Evolutionary conservation across 306 rosid genomes (phyloP).

Genomic region (Canavalia gladiata): DNA sequence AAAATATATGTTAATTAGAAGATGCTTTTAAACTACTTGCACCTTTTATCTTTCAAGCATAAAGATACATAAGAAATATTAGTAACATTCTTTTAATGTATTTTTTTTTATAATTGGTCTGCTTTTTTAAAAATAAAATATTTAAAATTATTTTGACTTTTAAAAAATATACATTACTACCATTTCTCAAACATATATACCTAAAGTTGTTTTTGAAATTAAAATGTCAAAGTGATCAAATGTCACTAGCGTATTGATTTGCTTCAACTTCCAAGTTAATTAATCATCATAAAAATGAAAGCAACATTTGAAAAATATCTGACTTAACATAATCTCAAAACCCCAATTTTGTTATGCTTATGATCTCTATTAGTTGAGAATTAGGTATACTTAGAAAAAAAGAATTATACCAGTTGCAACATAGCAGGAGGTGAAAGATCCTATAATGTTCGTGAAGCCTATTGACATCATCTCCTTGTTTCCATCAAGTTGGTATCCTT

Average conservation of each 20-base stretch:
- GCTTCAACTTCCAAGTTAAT: too few relatives aligned
- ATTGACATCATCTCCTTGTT: constrained; percentile 90
- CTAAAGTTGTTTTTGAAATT: too few relatives aligned
- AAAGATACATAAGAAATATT: too few relatives aligned
- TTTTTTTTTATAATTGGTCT: too few relatives aligned
- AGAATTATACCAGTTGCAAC: constrained; percentile 79
- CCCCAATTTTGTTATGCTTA: background rate
- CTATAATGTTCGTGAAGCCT: constrained; percentile 83
- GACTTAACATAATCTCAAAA: background rate
- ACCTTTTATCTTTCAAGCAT: background rate
- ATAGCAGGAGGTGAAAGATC: constrained; percentile 92
- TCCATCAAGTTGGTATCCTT: constrained; percentile 83
- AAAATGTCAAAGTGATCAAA: too few relatives aligned
- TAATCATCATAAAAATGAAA: background rate
- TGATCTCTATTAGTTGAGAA: background rate
- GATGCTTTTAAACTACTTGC: background rate
- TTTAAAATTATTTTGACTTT: too few relatives aligned
- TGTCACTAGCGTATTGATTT: too few relatives aligned
- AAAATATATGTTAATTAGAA: background rate
- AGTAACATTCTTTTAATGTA: too few relatives aligned
- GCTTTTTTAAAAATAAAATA: too few relatives aligned
- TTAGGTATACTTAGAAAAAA: background rate
- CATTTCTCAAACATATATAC: too few relatives aligned
- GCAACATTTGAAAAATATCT: background rate
- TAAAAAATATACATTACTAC: too few relatives aligned